Conservation (phyloP, 2,329 filamentous ascomycete genomes). For the Juglanconis oblonga region DNA sequence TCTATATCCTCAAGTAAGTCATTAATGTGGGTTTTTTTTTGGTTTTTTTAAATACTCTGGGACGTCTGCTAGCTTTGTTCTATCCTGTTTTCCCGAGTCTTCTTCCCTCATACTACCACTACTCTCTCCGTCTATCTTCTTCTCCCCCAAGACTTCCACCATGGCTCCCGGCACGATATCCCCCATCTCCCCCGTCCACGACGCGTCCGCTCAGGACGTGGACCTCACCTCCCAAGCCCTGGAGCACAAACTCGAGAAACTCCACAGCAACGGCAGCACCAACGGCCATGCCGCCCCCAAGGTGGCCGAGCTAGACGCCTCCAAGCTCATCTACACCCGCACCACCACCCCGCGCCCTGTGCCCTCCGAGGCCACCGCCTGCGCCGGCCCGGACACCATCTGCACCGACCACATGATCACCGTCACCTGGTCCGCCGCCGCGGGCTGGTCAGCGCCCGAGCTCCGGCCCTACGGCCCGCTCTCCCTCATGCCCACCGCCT, state of each 20-base stretch:
- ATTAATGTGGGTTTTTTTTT: too few species aligned
- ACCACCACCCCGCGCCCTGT: slow-evolving; percentile 50
- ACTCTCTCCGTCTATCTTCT: too few species aligned
- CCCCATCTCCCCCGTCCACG: slow-evolving; percentile 31
- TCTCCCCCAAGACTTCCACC: background rate
- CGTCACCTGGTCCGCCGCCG: slow-evolving; percentile 55
- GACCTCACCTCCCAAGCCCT: slow-evolving; percentile 52
- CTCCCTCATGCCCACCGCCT: slow-evolving; percentile 75
- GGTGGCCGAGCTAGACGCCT: slow-evolving; percentile 58
- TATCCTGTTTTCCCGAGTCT: too few species aligned
- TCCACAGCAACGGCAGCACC: slow-evolving; percentile 24
- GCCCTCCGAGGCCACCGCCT: slow-evolving; percentile 47
- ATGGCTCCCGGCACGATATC: slow-evolving; percentile 29
- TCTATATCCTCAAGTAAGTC: too few species aligned
- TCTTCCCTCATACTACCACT: background rate
- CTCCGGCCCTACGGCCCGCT: slow-evolving; percentile 76
- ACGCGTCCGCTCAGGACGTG: slow-evolving; percentile 41
- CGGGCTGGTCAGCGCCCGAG: slow-evolving; percentile 72
- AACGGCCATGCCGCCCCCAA: slow-evolving; percentile 30
- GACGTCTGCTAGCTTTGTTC: too few species aligned
- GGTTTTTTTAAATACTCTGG: too few species aligned
- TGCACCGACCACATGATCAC: slow-evolving; percentile 89
- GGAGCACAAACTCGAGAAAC: slow-evolving; percentile 43
- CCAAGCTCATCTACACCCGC: slow-evolving; percentile 55
- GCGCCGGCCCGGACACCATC: slow-evolving; percentile 48